These are phyloP conservation scores for Mucor saturninus DNA, from an alignment of 371 early-diverging fungal genomes.

Conservation along the genomic window DNA sequence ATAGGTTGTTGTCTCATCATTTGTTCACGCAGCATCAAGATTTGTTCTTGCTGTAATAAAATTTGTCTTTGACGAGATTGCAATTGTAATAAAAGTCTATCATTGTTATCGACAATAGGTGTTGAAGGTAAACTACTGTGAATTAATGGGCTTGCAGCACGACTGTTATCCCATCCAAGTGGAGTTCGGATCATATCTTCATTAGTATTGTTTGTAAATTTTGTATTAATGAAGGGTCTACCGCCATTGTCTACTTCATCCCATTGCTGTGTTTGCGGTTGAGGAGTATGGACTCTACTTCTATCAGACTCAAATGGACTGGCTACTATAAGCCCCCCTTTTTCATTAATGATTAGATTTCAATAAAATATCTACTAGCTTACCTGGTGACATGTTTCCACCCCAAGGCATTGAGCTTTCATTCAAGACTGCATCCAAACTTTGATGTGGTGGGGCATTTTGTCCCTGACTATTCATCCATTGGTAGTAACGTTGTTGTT, in stretches of 20 bases:
- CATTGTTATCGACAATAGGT: conserved; percentile 24
- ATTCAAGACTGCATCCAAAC: conserved; percentile 38
- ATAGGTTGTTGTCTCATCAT: conserved; percentile 33
- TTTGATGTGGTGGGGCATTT: conserved; percentile 15
- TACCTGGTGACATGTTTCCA: conserved; percentile 18
- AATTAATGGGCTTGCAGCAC: conserved; percentile 14
- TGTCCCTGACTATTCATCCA: conserved; percentile 31
- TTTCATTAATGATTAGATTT: neutral
- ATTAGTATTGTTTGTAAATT: conserved; percentile 3
- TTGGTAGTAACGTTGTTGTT: conserved; percentile 35
- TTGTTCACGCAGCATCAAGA: conserved; percentile 44
- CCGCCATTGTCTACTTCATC: neutral
- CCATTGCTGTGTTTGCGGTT: neutral
- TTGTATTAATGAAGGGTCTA: neutral
- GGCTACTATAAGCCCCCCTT: neutral
- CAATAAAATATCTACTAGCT: neutral
- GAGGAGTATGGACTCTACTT: conserved; percentile 19
- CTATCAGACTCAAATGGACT: conserved; percentile 8
- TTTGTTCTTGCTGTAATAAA: conserved; percentile 48
- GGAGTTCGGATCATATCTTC: conserved; percentile 5
- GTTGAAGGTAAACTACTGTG: conserved; percentile 14
- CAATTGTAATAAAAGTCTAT: conserved; percentile 40
- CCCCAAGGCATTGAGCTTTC: conserved; percentile 33
- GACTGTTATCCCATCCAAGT: neutral
- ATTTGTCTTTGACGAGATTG: conserved; percentile 52